These are phyloP conservation scores for Friedmanniomyces simplex DNA, from an alignment of 495 filamentous ascomycete genomes.

Conservation along the genomic window DNA sequence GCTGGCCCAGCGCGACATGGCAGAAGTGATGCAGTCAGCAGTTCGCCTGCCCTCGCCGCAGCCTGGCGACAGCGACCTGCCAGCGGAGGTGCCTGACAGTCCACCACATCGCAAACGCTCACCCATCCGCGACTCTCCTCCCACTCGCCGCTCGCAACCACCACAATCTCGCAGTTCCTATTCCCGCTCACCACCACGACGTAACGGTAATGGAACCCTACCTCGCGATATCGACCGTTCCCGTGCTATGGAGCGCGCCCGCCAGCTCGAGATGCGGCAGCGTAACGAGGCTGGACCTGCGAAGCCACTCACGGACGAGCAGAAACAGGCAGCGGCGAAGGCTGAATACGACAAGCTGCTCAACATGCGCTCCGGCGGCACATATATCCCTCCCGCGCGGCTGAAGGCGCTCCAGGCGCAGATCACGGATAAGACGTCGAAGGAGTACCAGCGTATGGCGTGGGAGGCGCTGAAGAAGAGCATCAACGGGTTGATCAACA, in stretches of 20 bases:
- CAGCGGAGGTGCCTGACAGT: conserved; percentile 24
- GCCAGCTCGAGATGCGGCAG: conserved; percentile 51
- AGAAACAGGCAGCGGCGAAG: conserved; percentile 73
- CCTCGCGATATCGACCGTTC: conserved; percentile 44
- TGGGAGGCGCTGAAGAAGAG: conserved; percentile 99
- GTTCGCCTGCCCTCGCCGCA: conserved; percentile 59
- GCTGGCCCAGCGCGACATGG: background rate
- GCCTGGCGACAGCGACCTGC: conserved; percentile 30
- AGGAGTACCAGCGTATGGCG: conserved; percentile 98
- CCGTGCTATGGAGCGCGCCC: conserved; percentile 49
- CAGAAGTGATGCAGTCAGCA: conserved; percentile 46
- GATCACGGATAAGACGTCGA: conserved; percentile 89
- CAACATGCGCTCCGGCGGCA: conserved; percentile 84
- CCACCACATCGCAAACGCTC: conserved; percentile 44
- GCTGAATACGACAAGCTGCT: conserved; percentile 86
- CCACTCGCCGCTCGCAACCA: conserved; percentile 35
- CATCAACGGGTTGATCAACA: conserved; percentile 97
- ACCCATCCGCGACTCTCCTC: conserved; percentile 53
- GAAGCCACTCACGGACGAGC: conserved; percentile 64
- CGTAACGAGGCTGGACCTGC: conserved; percentile 42
- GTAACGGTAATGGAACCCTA: conserved; percentile 28
- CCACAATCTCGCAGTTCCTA: conserved; percentile 45
- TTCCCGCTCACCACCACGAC: conserved; percentile 19
- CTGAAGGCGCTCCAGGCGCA: conserved; percentile 87
- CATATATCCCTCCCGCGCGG: conserved; percentile 87